Conservation (phyloP, 139 green algal genomes). For the Yamagishiella unicocca region DNA sequence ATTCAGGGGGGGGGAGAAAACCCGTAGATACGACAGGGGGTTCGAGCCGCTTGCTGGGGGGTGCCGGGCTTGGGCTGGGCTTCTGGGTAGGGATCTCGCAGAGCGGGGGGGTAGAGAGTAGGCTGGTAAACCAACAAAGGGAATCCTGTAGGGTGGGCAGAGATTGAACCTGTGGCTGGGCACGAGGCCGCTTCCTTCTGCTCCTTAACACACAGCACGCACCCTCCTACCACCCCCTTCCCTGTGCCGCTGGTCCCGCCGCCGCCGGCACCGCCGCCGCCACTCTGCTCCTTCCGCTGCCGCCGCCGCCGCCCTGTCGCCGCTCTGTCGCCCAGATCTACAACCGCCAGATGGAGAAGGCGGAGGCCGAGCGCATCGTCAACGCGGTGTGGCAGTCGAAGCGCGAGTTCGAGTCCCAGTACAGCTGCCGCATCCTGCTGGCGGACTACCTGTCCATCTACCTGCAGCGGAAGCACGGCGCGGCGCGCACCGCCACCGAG, state of each 20-base stretch:
- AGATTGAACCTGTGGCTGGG: no score
- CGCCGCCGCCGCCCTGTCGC: not conserved
- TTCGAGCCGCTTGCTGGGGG: not conserved
- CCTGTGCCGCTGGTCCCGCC: no score
- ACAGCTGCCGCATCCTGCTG: slow-evolving; percentile 32
- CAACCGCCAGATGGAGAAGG: slow-evolving; percentile 52
- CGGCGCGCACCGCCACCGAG: slow-evolving; percentile 15
- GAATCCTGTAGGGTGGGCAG: no score
- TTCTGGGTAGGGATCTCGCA: no score
- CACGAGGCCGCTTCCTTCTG: no score
- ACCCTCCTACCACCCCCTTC: no score
- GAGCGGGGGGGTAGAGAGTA: no score
- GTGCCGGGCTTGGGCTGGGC: not conserved
- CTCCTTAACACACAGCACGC: no score
- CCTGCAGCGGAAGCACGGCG: slow-evolving; percentile 52
- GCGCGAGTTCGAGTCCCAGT: slow-evolving; percentile 43
- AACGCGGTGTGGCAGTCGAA: slow-evolving; percentile 46
- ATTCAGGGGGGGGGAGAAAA: no score
- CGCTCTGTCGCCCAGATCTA: not conserved
- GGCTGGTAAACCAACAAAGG: no score
- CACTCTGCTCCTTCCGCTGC: not conserved
- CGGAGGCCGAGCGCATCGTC: slow-evolving; percentile 45
- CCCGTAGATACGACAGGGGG: no score
- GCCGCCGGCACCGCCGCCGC: no score
- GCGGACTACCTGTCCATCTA: slow-evolving; percentile 41